These are phyloP conservation scores for Yarrowia galli DNA, from an alignment of 1,139 yeast genomes.

Conservation along the genomic window DNA sequence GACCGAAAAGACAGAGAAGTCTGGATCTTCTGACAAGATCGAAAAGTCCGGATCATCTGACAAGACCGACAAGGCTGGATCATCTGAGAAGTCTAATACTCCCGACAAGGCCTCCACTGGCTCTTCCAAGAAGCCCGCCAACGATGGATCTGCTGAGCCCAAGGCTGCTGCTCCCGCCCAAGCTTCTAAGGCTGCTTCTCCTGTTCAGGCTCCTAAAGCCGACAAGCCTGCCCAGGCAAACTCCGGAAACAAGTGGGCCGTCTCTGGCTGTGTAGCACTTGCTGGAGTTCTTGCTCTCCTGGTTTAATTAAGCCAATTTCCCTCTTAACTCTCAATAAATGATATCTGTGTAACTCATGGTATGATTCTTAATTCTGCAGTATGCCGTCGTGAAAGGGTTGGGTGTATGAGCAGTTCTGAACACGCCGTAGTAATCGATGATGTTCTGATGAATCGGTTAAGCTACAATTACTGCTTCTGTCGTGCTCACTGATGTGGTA, in stretches of 20 bases:
- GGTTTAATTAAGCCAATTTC: not conserved
- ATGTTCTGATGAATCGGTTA: too few species aligned
- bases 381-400: too few species aligned
- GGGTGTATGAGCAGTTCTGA: too few species aligned
- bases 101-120: not conserved
- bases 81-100: not conserved
- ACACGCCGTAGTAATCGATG: too few species aligned
- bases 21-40: not conserved
- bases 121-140: not conserved
- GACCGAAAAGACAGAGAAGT: too few species aligned
- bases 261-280: not conserved
- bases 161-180: not conserved
- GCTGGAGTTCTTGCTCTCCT: constrained; percentile 1
- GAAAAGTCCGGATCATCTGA: not conserved
- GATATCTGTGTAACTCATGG: not conserved
- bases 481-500: too few species aligned
- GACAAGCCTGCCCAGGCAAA: constrained; percentile 14
- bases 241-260: constrained; percentile 10
- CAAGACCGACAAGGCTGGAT: not conserved
- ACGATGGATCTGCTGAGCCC: not conserved
- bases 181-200: not conserved
- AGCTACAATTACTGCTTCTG: too few species aligned
- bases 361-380: too few species aligned
- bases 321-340: not conserved
- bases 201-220: not conserved